Conservation (phyloP, 2,329 filamentous ascomycete species). For the Oidium heveae region DNA sequence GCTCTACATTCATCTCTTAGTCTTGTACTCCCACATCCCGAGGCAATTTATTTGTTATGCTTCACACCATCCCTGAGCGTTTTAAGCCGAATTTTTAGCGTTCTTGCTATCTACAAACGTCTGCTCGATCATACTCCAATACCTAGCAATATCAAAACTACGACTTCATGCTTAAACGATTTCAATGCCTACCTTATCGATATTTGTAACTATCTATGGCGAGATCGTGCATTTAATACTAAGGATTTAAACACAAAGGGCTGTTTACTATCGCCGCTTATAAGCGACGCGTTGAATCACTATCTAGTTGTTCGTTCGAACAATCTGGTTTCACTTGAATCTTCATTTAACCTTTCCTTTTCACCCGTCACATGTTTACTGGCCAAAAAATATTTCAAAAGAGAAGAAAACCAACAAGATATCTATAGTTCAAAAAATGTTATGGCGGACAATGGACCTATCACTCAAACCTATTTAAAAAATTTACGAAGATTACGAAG, state of each 20-base stretch:
- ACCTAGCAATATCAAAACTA: conserved; percentile 13
- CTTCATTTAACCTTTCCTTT: conserved; percentile 31
- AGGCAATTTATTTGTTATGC: conserved; percentile 43
- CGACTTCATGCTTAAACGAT: conserved; percentile 17
- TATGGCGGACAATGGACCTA: conserved; percentile 36
- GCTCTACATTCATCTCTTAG: conserved; percentile 28
- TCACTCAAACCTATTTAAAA: conserved; percentile 39
- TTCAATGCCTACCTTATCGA: conserved; percentile 80
- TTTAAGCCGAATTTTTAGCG: conserved; percentile 40
- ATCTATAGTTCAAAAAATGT: conserved; percentile 16
- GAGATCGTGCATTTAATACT: conserved; percentile 41
- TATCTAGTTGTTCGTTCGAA: conserved; percentile 24
- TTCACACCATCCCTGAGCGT: conserved; percentile 38
- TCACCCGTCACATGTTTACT: conserved; percentile 30
- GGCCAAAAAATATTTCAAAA: conserved; percentile 26
- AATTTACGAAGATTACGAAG: conserved; percentile 17
- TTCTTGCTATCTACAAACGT: conserved; percentile 48
- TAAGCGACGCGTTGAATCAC: conserved; percentile 20
- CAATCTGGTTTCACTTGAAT: conserved; percentile 20
- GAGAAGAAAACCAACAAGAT: conserved; percentile 24
- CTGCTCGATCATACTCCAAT: conserved; percentile 42
- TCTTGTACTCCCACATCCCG: conserved; percentile 40
- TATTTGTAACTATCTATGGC: conserved; percentile 63
- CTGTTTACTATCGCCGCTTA: conserved; percentile 21
- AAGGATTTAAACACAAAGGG: conserved; percentile 34